phyloP scores from a whole-genome alignment of 129 eudicot species.

The Centrapalus pauciflorus region DNA sequence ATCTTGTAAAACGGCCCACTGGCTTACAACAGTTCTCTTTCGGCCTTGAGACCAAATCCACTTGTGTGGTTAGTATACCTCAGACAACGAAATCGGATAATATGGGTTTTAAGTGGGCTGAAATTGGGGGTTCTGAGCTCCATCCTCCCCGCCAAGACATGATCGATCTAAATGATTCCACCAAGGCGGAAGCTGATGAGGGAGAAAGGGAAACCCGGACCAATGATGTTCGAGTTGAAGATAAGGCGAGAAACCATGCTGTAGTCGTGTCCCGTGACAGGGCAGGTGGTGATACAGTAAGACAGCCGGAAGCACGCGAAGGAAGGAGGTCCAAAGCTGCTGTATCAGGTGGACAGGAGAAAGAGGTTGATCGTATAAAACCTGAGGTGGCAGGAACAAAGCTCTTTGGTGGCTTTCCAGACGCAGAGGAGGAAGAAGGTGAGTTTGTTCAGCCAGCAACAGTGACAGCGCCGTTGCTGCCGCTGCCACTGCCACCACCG shows the following conservation, averaged over 20 bases:
- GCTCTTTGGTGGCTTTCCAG: neutral
- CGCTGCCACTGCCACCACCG: neutral
- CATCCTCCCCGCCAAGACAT: conserved; percentile 36
- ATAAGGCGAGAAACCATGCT: conserved; percentile 6
- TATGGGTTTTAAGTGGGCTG: conserved; percentile 24
- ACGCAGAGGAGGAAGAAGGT: conserved; percentile 32
- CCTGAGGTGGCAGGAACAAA: conserved; percentile 7
- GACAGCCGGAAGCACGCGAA: neutral
- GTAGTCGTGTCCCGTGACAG: neutral
- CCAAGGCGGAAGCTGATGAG: conserved; percentile 31
- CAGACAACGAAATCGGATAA: conserved; percentile 23
- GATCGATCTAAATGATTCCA: conserved; percentile 30
- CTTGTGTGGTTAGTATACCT: conserved; percentile 19
- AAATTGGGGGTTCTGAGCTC: conserved; percentile 37
- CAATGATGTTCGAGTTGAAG: conserved; percentile 6
- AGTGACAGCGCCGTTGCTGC: neutral
- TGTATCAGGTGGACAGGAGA: conserved; percentile 2
- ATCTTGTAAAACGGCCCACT: conserved; percentile 24
- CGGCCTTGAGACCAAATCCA: conserved; percentile 28
- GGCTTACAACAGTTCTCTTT: conserved; percentile 32
- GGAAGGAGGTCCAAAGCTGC: conserved; percentile 23
- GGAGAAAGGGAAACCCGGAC: conserved; percentile 32
- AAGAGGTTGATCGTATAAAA: conserved; percentile 6
- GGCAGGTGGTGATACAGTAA: neutral
- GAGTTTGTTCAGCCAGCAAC: conserved; percentile 25